phyloP scores from a whole-genome alignment of 2,329 filamentous ascomycete species.

The Diplodia corticola region DNA sequence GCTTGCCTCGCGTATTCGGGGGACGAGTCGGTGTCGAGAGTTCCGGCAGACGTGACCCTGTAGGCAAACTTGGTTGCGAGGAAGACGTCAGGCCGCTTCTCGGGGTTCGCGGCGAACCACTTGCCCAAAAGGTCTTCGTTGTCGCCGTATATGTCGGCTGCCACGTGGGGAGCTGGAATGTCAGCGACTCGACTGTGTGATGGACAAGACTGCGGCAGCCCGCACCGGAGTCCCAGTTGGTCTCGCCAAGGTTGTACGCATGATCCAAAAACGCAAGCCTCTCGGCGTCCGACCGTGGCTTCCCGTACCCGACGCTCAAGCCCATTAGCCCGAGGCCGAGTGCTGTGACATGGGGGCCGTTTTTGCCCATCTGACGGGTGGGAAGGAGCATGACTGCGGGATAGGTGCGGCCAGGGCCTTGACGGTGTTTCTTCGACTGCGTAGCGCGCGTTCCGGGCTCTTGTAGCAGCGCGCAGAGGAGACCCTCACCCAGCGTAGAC shows the following conservation, averaged over 20 bases:
- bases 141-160: constrained; percentile 36
- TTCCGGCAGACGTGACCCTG: constrained; percentile 36
- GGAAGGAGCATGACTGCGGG: constrained; percentile 34
- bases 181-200: background rate
- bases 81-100: constrained; percentile 25
- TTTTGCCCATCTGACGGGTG: constrained; percentile 52
- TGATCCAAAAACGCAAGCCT: constrained; percentile 55
- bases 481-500: no score
- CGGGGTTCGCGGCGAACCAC: constrained; percentile 34
- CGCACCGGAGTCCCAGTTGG: constrained; percentile 51
- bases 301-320: constrained; percentile 49
- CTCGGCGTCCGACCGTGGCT: constrained; percentile 51
- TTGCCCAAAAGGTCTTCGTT: constrained; percentile 37
- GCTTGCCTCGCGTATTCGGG: constrained; percentile 45
- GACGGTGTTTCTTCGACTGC: no score
- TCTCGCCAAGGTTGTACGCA: constrained; percentile 52
- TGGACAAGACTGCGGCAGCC: background rate
- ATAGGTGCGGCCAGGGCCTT: no score
- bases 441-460: no score
- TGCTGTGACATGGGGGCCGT: constrained; percentile 53
- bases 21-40: constrained; percentile 37
- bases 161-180: no score
- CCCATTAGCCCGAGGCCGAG: constrained; percentile 60
- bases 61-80: constrained; percentile 57
- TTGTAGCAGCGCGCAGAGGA: no score